Base-by-base conservation (phyloP, 2,329 filamentous ascomycete species). In the Ceratocystis harringtonii region DNA sequence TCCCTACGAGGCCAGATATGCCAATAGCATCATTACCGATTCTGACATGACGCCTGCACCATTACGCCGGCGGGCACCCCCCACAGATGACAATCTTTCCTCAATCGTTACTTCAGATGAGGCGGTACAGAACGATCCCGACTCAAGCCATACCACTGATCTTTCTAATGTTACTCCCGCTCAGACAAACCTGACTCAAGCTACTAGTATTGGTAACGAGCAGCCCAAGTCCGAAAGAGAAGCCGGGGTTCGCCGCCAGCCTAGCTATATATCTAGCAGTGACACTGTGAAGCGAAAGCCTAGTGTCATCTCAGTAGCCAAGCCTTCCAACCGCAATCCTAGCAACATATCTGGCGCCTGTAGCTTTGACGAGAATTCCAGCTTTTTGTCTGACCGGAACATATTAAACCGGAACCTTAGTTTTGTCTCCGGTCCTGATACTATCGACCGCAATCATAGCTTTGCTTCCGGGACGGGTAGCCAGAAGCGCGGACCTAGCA, bases 101-200 rank as follows among this genome's bases (percentile, higher is more conserved):
- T 84, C 82, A 0, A 84, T 82, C 0, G 84, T 84, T 61, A 68
- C 81, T 25, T 84, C 82, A 0, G 80, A 80, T 68, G 80, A 78
- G 52, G 77, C 75, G 57, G 80, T 76, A 69, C 75, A 74, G 4
- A 69, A 75, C 36, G 76, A 76, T 28, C 82, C 81, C 1, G 81
- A 83, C 61, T 70, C 79, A n/a, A 75, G 76, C 36, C 83, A 81
- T 1, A 75, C 76, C 55, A 69, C 79, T 10, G 72, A 71, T 5
- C 17, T 64, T 7, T 65, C 63, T 2, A 30, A 55, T 30, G 61
- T 48, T 19, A 68, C 61, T 32, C 63, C 61, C n/a, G 79, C 78
- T 0, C 76, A 79, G 17, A 78, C 80, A 0, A 83, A 80, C 2
- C 70, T 83, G 41, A 84, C 81, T 2, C 80, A 82, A 68, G 78